Conservation (phyloP, 805 yeast species). For the Teunomyces funiuensis region DNA sequence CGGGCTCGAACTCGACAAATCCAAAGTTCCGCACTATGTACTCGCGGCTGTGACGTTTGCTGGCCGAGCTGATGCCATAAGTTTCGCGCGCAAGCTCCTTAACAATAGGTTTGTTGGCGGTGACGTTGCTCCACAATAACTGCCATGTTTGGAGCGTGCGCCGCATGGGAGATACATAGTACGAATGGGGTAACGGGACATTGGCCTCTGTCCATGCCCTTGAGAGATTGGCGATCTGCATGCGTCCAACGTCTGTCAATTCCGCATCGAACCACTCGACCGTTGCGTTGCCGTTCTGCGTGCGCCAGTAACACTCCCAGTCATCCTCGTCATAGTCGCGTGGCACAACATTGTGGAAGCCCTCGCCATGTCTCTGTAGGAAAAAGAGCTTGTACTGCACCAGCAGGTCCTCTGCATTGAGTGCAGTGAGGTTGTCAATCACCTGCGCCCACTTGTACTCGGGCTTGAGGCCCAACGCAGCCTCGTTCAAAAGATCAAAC, state of each 20-base stretch:
- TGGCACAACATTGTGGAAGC: conserved; percentile 30
- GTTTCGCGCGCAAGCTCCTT: conserved; percentile 32
- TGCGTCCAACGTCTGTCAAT: conserved; percentile 23
- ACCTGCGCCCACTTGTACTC: conserved; percentile 24
- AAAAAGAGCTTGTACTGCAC: conserved; percentile 25
- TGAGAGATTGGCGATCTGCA: conserved; percentile 15
- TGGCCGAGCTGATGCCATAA: conserved; percentile 32
- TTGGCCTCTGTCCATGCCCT: not conserved
- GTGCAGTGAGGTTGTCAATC: conserved; percentile 10
- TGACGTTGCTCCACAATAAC: conserved; percentile 22
- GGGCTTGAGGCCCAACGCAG: conserved; percentile 25
- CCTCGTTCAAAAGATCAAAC: conserved; percentile 10
- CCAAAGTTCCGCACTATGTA: conserved; percentile 21
- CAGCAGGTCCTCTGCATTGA: conserved; percentile 6
- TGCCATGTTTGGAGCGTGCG: conserved; percentile 32
- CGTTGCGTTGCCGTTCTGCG: conserved; percentile 17
- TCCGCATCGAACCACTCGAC: conserved; percentile 33
- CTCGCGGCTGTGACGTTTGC: conserved; percentile 25
- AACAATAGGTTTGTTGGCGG: conserved; percentile 17
- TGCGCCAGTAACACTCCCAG: conserved; percentile 31
- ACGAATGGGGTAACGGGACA: conserved; percentile 26
- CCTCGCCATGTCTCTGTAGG: conserved; percentile 36
- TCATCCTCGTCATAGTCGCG: conserved; percentile 12
- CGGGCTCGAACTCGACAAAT: conserved; percentile 24
- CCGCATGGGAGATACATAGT: conserved; percentile 31